Evolutionary conservation across 768 basidiomycete genomes (phyloP).

Genomic region (Rhodotorula taiwanensis): DNA sequence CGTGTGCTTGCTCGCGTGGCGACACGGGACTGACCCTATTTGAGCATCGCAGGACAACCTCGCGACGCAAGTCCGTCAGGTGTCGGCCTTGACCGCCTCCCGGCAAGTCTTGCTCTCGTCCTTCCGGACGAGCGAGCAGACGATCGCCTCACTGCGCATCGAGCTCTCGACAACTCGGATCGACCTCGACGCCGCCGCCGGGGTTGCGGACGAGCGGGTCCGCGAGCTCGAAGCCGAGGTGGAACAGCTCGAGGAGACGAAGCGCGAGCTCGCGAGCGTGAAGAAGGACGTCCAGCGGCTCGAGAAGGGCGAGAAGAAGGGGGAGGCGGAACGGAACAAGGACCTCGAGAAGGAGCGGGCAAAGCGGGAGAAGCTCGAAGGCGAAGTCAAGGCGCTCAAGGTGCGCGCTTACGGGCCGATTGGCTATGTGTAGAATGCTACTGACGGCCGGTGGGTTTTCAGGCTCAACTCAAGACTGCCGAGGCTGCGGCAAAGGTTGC

Average conservation of each 20-base stretch:
- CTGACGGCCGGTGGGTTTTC: neutral
- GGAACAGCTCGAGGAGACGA: neutral
- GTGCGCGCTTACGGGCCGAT: neutral
- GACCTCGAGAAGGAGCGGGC: conserved; percentile 19
- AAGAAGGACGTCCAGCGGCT: neutral
- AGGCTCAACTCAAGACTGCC: conserved; percentile 25
- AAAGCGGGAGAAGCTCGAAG: conserved; percentile 8
- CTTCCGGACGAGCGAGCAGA: conserved; percentile 9
- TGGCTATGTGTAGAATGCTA: neutral
- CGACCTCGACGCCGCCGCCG: conserved; percentile 1
- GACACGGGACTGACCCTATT: too few species aligned
- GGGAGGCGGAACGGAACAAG: neutral
- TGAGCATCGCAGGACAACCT: neutral
- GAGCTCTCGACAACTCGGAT: conserved; percentile 5
- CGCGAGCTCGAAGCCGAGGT: neutral
- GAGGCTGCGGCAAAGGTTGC: neutral
- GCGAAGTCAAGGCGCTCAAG: conserved; percentile 33
- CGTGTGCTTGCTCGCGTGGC: too few species aligned
- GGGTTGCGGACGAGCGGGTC: neutral
- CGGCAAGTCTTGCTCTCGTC: conserved; percentile 26
- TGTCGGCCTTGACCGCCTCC: conserved; percentile 14
- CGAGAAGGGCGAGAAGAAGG: conserved; percentile 10
- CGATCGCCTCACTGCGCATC: conserved; percentile 14
- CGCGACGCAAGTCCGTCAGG: neutral
- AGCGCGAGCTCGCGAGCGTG: conserved; percentile 6